These are phyloP conservation scores for Entomortierella lignicola DNA, from an alignment of 192 early-diverging fungal genomes.

Conservation along the genomic window DNA sequence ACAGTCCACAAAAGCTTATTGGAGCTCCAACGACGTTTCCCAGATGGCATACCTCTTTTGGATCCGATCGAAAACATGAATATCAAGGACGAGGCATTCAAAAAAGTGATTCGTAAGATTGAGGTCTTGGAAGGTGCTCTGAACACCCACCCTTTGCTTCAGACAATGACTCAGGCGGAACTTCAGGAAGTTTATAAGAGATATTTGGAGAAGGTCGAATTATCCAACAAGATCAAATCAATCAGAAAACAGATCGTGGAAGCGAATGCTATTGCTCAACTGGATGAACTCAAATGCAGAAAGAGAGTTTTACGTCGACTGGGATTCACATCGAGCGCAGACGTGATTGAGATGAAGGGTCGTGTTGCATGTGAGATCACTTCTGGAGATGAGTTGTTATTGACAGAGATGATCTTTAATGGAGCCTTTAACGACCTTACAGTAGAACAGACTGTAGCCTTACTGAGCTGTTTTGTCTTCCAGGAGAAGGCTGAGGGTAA, in stretches of 20 bases:
- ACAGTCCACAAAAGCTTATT: slow-evolving; percentile 73
- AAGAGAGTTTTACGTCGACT: slow-evolving; percentile 92
- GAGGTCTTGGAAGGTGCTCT: slow-evolving; percentile 78
- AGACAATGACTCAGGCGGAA: slow-evolving; percentile 45
- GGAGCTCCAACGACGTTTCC: slow-evolving; percentile 80
- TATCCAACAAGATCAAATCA: slow-evolving; percentile 70
- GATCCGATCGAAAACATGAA: slow-evolving; percentile 92
- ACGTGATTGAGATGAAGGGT: slow-evolving; percentile 97
- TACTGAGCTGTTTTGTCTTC: slow-evolving; percentile 94
- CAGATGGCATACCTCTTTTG: slow-evolving; percentile 81
- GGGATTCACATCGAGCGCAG: slow-evolving; percentile 83
- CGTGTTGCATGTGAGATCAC: slow-evolving; percentile 98
- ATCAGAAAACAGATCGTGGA: slow-evolving; percentile 78
- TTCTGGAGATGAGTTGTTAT: slow-evolving; percentile 91
- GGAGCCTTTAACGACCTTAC: slow-evolving; percentile 95
- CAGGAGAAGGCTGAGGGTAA: slow-evolving; percentile 76
- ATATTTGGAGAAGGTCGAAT: slow-evolving; percentile 75
- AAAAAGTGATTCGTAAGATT: slow-evolving; percentile 80
- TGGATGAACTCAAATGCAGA: slow-evolving; percentile 93
- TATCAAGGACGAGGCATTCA: slow-evolving; percentile 83
- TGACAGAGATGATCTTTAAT: slow-evolving; percentile 98
- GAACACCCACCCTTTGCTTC: slow-evolving; percentile 68
- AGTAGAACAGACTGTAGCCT: slow-evolving; percentile 84
- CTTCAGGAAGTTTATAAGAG: slow-evolving; percentile 68
- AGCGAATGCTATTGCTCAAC: slow-evolving; percentile 85